Base-by-base conservation (phyloP, 208 protist genomes). In the Wallacemonas sp. region DNA sequence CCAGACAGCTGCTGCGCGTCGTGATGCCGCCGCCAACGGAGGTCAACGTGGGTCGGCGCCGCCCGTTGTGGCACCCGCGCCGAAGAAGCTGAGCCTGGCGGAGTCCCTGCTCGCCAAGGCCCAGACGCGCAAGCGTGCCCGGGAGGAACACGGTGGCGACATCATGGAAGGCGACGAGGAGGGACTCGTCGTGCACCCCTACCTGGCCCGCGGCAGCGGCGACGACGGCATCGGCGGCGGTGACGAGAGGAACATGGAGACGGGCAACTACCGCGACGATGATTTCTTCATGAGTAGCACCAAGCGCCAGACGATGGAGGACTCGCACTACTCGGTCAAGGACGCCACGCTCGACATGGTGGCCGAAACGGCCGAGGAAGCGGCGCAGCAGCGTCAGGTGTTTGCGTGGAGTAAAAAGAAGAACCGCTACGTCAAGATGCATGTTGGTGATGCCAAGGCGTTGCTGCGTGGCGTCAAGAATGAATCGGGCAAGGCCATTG, bases 361-460 rank as follows among this genome's bases (percentile, higher is more conserved):
- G n/a, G 87, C 92, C 1, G 90, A 97, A 49, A 93, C 83, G 16
- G 86, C 84, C 17, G 76, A 90, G 65, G 90, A 93, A 30, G 88
- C 83, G 29, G 80, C 82, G 33, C 83, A 90, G 74, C 90, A 96
- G 72, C 84, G 93, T 14, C 68, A 85, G 56, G 93, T 97, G 24
- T 97, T 85, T 65, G 88, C 90, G 29, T 97, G 93, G 91, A 96
- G 83, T 72, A 96, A 94, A 68, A 96, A 95, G 80, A 96, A 94
- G 78, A 97, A 88, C 62, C 90, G 91, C 48, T 97, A 95, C 78
- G 83, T 96, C 2, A 81, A 90, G 55, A 95, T 95, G 87, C 75
- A 95, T 78, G 86, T 96, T 2, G 90, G 80, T 64, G 93, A 96
- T 65, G 93, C 93, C 21, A 96, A 96, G 80, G 87, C 88, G 12